A percentile compares a stretch with the other conserved stretches of the same genome.
These are phyloP conservation scores for Dactylellina cionopaga DNA, from an alignment of 2,329 filamentous ascomycete genomes.

Conservation along the genomic window DNA sequence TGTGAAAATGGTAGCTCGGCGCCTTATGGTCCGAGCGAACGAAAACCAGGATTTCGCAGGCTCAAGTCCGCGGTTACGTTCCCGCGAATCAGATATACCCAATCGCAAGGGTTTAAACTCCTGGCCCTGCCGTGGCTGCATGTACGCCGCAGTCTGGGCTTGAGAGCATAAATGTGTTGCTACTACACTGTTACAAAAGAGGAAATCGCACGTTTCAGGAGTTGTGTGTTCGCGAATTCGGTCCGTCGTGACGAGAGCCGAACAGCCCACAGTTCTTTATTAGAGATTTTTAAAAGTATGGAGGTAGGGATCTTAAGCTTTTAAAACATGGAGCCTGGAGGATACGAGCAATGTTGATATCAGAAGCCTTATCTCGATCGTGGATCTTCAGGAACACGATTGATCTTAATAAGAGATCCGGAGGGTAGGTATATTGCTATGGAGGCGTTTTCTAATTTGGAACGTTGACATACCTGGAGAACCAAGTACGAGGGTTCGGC, in stretches of 20 bases:
- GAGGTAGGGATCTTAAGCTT: not conserved
- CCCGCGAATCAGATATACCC: not conserved
- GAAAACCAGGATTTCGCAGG: not conserved
- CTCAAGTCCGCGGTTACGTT: slow-evolving; percentile 2
- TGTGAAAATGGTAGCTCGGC: slow-evolving; percentile 3
- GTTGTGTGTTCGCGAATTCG: slow-evolving; percentile 10
- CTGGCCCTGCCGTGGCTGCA: not conserved
- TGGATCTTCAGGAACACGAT: not conserved
- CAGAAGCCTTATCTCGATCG: too few species aligned
- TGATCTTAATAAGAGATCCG: too few species aligned
- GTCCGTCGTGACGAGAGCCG: slow-evolving; percentile 44
- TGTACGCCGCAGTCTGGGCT: not conserved
- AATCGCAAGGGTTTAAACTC: not conserved
- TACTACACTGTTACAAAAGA: slow-evolving; percentile 16
- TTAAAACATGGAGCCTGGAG: not conserved
- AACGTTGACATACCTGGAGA: too few species aligned
- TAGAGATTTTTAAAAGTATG: not conserved
- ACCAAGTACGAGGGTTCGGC: too few species aligned
- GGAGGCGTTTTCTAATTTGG: too few species aligned
- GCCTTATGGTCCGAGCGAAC: slow-evolving; percentile 25
- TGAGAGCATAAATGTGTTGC: slow-evolving; percentile 7
- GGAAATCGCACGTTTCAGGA: slow-evolving; percentile 25
- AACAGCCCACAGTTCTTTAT: slow-evolving; percentile 16
- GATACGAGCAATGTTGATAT: too few species aligned
- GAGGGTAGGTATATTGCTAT: too few species aligned